Evolutionary conservation across 192 early-diverging fungal genomes (phyloP), one percentile per base, ranked within the genome.

Genomic region (Diversispora epigaea): DNA sequence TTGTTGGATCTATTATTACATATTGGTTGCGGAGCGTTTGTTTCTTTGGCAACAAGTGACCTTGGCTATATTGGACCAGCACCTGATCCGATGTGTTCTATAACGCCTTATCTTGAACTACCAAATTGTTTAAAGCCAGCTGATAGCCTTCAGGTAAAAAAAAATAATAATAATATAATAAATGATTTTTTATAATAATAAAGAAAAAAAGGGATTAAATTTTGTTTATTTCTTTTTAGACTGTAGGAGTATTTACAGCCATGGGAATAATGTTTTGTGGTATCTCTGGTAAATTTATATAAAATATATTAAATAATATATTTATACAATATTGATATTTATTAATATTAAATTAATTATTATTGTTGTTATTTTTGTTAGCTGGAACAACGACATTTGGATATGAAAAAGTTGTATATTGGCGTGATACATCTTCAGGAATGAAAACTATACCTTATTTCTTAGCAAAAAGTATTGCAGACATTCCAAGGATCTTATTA

Each of bases 251-350:
- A 66, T 90, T 90, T 58, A 83, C 89, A 40, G 67, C 77, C 8
- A 73, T 90, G 15, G 89, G 89, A 11, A 77, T 85, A 14, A 79
- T 86, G 25, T 90, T 90, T 64, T 84, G 84, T 2, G 89, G 89
- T 0, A 87, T 90, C 52, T 81, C 83, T 19, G 85, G 65, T 67
- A 67, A n/a, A 15, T 43, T 64, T 64, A 15, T 17, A 41, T 64
- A 43, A 64, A 41, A 7, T 17, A 43, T 41, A 17, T 43, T n/a
- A 4, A 8, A 11, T 25, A 0, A 64, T 44, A 3, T 44, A 32
- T 32, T 32, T 32, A 32, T 32, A 32, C 25, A 32, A 32, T 32
- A 32, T 32, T 32, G n/a, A n/a, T n/a, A n/a, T n/a, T n/a, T n/a
- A n/a, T n/a, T n/a, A n/a, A n/a, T n/a, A n/a, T n/a, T n/a, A n/a